phyloP scores from a whole-genome alignment of 352 stramenopile genomes.

The Globisporangium takayamanum region DNA sequence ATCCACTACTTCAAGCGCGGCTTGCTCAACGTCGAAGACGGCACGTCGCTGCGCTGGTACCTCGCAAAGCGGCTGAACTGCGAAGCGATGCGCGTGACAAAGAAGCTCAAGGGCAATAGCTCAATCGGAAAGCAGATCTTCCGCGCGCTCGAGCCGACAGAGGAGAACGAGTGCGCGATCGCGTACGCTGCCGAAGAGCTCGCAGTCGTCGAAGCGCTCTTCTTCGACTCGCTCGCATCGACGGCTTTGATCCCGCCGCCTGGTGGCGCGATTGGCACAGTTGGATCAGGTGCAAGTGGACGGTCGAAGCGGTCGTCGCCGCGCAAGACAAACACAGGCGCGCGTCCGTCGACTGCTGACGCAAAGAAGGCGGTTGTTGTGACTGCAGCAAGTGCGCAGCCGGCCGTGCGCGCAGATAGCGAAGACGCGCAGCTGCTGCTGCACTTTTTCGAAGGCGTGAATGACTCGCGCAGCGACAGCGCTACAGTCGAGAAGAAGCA shows the following conservation, averaged over 20 bases:
- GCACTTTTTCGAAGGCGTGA: constrained; percentile 65
- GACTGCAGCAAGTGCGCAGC: neutral
- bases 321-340: constrained; percentile 11
- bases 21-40: constrained; percentile 71
- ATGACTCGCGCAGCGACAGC: constrained; percentile 12
- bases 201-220: constrained; percentile 53
- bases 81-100: constrained; percentile 85
- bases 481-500: too few species aligned
- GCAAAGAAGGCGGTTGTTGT: neutral
- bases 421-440: constrained; percentile 73
- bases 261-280: neutral
- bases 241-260: constrained; percentile 8
- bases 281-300: neutral
- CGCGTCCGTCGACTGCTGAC: neutral
- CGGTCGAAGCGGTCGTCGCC: constrained; percentile 12
- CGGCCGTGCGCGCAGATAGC: constrained; percentile 22
- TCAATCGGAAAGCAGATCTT: constrained; percentile 89
- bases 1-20: constrained; percentile 85
- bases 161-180: constrained; percentile 51
- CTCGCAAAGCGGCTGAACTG: constrained; percentile 81
- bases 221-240: constrained; percentile 57
- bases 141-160: constrained; percentile 59
- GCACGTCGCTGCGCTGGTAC: constrained; percentile 82
- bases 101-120: constrained; percentile 86
- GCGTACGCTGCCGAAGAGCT: constrained; percentile 46